Base-by-base conservation (phyloP, 495 filamentous ascomycete species). In the Diplogelasinospora grovesii region DNA sequence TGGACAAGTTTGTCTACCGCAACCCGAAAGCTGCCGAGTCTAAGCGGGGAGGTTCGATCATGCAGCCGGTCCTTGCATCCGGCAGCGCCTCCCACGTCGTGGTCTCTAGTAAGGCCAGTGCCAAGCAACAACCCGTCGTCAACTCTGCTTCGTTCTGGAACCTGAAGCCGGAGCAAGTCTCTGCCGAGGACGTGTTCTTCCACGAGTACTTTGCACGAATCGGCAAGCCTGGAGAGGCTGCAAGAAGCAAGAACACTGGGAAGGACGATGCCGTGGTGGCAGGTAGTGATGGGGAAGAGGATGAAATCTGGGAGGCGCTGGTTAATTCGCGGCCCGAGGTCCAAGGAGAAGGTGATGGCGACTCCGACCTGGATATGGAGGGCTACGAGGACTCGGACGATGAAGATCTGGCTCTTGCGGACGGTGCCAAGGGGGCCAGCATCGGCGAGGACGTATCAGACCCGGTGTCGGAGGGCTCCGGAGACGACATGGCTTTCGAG, bases 1-100 rank as follows among this genome's bases (percentile, higher is more conserved):
- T 98, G 22, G 92, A 98, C 63, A 87, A 89, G 46, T 97, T 98
- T 61, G 86, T 92, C 15, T 98, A 96, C 69, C 81, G 87, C 28
- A 90, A 89, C 46, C 79, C 89, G 32, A 93, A 89, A 70, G 71
- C 83, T 5, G 63, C 70, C 3, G 60, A 77, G 8, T 61, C 64
- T 13, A 66, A 68, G 41, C 80, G 82, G 37, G 93, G 92, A 18
- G 64, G 74, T 22, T 95, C 87, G 3, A 92, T 97, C 57, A 98
- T 98, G 92, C 92, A 98, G 59, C 92, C 92, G 9, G 74, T 93
- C 26, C 78, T 80, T 21, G 85, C 76, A 25, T 59, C 74, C 21
- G 70, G 78, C 21, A 76, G 79, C 39, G 65, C 75, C 26, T 57
- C 73, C 48, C 69, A 80, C 47, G 71, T 86, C 14, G 74, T 93